phyloP scores from a whole-genome alignment of 805 yeast genomes.

The Candida suzukii region DNA sequence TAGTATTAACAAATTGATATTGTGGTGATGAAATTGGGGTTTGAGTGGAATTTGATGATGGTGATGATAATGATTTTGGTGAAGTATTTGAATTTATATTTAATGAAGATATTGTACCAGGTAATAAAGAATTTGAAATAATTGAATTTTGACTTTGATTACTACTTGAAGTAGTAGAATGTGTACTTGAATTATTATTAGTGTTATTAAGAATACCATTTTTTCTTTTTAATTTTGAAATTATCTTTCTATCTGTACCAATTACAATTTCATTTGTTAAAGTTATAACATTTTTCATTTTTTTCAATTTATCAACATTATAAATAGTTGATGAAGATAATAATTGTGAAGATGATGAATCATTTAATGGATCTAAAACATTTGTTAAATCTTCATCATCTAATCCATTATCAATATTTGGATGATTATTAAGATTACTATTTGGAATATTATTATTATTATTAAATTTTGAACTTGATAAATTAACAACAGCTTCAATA shows the following conservation, averaged over 20 bases:
- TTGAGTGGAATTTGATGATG: background rate
- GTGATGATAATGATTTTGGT: slow-evolving; percentile 4
- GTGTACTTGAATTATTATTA: too few species aligned
- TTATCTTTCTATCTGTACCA: slow-evolving; percentile 61
- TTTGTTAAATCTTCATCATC: slow-evolving; percentile 7
- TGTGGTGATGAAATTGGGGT: background rate
- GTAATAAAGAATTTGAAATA: background rate
- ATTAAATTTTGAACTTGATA: slow-evolving; percentile 44
- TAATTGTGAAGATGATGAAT: background rate
- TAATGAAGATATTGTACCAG: background rate
- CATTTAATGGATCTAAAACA: background rate
- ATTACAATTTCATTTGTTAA: slow-evolving; percentile 72
- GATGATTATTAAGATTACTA: slow-evolving; percentile 3
- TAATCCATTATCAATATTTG: slow-evolving; percentile 8
- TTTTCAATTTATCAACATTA: slow-evolving; percentile 73
- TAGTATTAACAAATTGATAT: background rate
- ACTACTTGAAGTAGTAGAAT: slow-evolving; percentile 3
- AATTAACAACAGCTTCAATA: slow-evolving; percentile 74
- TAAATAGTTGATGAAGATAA: slow-evolving; percentile 32
- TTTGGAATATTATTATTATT: background rate
- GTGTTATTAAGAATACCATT: too few species aligned
- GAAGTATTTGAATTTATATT: slow-evolving; percentile 3
- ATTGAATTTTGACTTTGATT: background rate
- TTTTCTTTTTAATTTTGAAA: slow-evolving; percentile 17
- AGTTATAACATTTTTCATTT: slow-evolving; percentile 73